phyloP scores from a whole-genome alignment of 208 protist genomes.

The Trypanosoma brucei region DNA sequence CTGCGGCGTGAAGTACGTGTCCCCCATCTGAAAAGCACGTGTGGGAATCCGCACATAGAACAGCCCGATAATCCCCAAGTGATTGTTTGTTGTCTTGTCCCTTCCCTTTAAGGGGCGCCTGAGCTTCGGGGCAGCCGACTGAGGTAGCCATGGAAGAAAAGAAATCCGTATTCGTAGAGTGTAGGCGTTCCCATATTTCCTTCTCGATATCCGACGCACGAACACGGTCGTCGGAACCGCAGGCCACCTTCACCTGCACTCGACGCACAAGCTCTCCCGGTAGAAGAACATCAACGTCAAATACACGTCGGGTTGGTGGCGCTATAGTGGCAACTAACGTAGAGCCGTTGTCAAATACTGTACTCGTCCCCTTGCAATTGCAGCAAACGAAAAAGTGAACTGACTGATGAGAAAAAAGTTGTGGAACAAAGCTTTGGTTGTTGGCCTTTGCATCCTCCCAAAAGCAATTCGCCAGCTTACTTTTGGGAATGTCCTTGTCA shows the following conservation, averaged over 20 bases:
- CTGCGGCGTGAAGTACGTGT: no score
- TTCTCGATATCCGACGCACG: slow-evolving; percentile 6
- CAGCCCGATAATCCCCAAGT: no score
- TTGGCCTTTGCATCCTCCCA: slow-evolving; percentile 88
- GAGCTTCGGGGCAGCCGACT: no score
- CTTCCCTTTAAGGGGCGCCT: no score
- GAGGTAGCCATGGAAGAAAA: background rate
- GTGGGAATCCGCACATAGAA: no score
- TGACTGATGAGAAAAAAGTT: slow-evolving; percentile 79
- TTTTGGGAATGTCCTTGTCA: slow-evolving; percentile 57
- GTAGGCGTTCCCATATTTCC: slow-evolving; percentile 7
- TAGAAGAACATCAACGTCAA: slow-evolving; percentile 35
- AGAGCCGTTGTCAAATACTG: slow-evolving; percentile 78
- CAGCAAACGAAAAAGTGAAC: slow-evolving; percentile 67
- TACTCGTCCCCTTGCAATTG: slow-evolving; percentile 48
- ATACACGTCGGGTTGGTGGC: slow-evolving; percentile 25
- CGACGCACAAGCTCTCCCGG: slow-evolving; percentile 1
- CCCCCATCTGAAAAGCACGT: no score
- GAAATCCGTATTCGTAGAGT: background rate
- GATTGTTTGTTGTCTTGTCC: no score
- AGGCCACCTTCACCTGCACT: slow-evolving; percentile 9
- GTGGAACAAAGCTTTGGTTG: slow-evolving; percentile 66
- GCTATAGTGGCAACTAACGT: slow-evolving; percentile 60
- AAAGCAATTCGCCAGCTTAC: slow-evolving; percentile 67
- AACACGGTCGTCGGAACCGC: slow-evolving; percentile 1